A percentile compares a stretch with the other conserved stretches of the same genome.
Conservation (phyloP, 2,329 filamentous ascomycete species). For the Colletotrichum sp. region DNA sequence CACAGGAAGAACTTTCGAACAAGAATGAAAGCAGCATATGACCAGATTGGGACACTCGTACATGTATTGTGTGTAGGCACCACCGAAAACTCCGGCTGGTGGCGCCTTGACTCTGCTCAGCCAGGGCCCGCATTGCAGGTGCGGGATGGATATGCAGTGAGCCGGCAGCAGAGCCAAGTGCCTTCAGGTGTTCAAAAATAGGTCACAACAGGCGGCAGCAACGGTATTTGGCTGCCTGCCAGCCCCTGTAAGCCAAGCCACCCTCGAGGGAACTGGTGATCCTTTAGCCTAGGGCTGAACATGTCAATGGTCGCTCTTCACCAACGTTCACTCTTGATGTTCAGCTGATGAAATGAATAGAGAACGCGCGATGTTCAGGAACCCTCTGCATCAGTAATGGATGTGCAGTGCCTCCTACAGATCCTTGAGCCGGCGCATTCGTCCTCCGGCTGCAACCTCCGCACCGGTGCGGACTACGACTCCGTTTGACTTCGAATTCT, state of each 20-base stretch:
- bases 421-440: not conserved
- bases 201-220: not conserved
- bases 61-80: not conserved
- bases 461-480: not conserved
- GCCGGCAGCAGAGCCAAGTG: not conserved
- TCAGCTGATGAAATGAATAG: not conserved
- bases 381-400: not conserved
- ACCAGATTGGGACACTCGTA: not conserved
- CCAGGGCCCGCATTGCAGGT: not conserved
- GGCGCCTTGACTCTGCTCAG: not conserved
- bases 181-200: not conserved
- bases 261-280: not conserved
- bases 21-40: not conserved
- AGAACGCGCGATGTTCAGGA: not conserved
- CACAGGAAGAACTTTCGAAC: not conserved
- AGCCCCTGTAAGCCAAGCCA: not conserved
- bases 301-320: not conserved
- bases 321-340: not conserved
- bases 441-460: not conserved
- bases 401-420: not conserved
- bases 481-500: not conserved
- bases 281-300: not conserved
- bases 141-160: not conserved
- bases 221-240: not conserved
- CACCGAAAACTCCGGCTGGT: not conserved